Conservation (phyloP, 176 grass and related monocot species). For the Oryza meyeriana region DNA sequence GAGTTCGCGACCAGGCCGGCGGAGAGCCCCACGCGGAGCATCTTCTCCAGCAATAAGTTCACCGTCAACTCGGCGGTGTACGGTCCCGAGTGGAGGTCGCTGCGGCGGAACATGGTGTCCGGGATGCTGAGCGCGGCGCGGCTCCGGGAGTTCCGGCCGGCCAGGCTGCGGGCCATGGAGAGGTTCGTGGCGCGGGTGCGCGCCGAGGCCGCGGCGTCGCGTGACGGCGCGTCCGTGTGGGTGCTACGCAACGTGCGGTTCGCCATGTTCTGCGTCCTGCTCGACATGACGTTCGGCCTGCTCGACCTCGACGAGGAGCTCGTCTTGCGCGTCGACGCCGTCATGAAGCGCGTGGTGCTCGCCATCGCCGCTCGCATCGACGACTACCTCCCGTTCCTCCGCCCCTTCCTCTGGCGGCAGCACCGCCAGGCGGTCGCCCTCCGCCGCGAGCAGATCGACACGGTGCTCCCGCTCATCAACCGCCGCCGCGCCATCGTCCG, state of each 20-base stretch:
- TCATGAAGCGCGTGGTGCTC: conserved; percentile 89
- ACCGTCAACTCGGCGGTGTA: conserved; percentile 86
- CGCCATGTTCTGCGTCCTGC: conserved; percentile 83
- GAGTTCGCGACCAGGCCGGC: conserved; percentile 73
- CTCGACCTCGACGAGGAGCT: conserved; percentile 66
- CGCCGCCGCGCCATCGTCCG: conserved; percentile 56
- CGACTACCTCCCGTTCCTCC: conserved; percentile 93
- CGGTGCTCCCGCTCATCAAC: conserved; percentile 67
- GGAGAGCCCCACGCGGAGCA: conserved; percentile 68
- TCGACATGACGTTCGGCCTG: conserved; percentile 88
- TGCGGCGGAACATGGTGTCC: conserved; percentile 93
- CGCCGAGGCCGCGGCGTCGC: conserved; percentile 49
- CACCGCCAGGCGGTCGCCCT: conserved; percentile 52
- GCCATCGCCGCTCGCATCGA: conserved; percentile 59
- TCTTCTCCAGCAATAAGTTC: conserved; percentile 93
- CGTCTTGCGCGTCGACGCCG: conserved; percentile 63
- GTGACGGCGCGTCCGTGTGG: conserved; percentile 54
- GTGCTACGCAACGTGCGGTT: conserved; percentile 96
- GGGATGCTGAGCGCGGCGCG: conserved; percentile 77
- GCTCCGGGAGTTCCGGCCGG: conserved; percentile 57
- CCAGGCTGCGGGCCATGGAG: conserved; percentile 67
- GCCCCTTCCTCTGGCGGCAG: conserved; percentile 57
- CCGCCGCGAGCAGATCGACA: conserved; percentile 68
- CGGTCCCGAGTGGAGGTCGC: conserved; percentile 74
- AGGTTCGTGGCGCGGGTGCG: conserved; percentile 73